phyloP scores from a whole-genome alignment of 169 alveolate genomes.

The Plasmodium gaboni region DNA sequence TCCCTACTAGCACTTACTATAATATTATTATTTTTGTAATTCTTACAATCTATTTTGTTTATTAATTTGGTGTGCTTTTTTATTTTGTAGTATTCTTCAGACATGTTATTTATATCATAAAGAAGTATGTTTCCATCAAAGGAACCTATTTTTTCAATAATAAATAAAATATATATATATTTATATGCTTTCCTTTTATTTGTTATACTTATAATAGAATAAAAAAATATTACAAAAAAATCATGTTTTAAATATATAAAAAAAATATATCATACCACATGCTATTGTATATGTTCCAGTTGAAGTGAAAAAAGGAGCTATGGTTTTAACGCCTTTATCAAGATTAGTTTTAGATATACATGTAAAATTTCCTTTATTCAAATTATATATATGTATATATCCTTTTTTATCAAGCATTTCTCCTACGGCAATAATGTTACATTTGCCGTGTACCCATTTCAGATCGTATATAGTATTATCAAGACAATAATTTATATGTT shows the following conservation, averaged over 20 bases:
- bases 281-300: constrained; percentile 84
- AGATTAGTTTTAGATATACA: constrained; percentile 79
- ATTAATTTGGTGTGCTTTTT: constrained; percentile 90
- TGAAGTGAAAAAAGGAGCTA: constrained; percentile 86
- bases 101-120: constrained; percentile 89
- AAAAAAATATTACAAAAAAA: neutral
- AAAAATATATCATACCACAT: constrained; percentile 29
- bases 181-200: too few species aligned
- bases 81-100: constrained; percentile 82
- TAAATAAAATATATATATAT: neutral
- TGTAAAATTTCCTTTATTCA: constrained; percentile 86
- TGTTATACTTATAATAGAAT: neutral
- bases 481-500: constrained; percentile 86
- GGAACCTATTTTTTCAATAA: constrained; percentile 79
- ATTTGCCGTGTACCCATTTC: constrained; percentile 91
- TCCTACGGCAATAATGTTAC: constrained; percentile 88
- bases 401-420: constrained; percentile 91
- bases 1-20: constrained; percentile 90
- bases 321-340: constrained; percentile 85
- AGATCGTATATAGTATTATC: constrained; percentile 90
- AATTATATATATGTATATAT: constrained; percentile 85
- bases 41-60: constrained; percentile 89
- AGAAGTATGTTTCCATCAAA: constrained; percentile 89
- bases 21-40: constrained; percentile 92
- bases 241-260: neutral